phyloP scores from a whole-genome alignment of 2,329 filamentous ascomycete genomes.

The Ophiostoma ips region DNA sequence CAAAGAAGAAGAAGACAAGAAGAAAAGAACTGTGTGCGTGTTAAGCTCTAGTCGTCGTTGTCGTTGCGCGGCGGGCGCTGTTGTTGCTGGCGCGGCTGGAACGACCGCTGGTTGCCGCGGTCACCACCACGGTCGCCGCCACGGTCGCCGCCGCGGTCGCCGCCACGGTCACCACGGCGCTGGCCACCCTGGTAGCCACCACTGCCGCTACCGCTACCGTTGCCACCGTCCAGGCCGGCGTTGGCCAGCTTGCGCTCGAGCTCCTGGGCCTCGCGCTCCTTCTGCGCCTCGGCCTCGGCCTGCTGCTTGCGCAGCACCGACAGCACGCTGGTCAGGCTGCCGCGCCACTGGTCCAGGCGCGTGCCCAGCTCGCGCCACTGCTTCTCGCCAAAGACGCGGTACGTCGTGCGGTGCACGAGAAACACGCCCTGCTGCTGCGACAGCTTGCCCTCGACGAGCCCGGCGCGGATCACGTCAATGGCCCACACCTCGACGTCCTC shows the following conservation, averaged over 20 bases:
- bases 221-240: slow-evolving; percentile 21
- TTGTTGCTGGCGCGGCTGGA: slow-evolving; percentile 15
- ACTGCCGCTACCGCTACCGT: slow-evolving; percentile 19
- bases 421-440: slow-evolving; percentile 88
- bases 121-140: not conserved
- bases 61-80: slow-evolving; percentile 33
- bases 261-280: slow-evolving; percentile 63
- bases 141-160: slow-evolving; percentile 1
- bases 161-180: slow-evolving; percentile 6
- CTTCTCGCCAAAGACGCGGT: slow-evolving; percentile 93
- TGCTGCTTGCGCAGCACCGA: slow-evolving; percentile 68
- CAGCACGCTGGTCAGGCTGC: slow-evolving; percentile 65
- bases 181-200: slow-evolving; percentile 11
- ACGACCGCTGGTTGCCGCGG: slow-evolving; percentile 2
- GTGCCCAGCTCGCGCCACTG: slow-evolving; percentile 94
- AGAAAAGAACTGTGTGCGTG: too few relatives aligned
- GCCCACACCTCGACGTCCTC: slow-evolving; percentile 96
- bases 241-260: slow-evolving; percentile 44
- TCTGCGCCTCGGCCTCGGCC: slow-evolving; percentile 60
- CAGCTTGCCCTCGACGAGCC: slow-evolving; percentile 90
- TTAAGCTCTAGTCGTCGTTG: slow-evolving; percentile 34
- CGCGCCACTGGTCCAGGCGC: slow-evolving; percentile 80
- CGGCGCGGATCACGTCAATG: slow-evolving; percentile 93
- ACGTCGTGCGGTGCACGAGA: slow-evolving; percentile 88
- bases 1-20: too few relatives aligned